Evolutionary conservation across 495 filamentous ascomycete species (phyloP), one percentile per base, ranked within the genome.

Genomic region (Aspergillus leporis): DNA sequence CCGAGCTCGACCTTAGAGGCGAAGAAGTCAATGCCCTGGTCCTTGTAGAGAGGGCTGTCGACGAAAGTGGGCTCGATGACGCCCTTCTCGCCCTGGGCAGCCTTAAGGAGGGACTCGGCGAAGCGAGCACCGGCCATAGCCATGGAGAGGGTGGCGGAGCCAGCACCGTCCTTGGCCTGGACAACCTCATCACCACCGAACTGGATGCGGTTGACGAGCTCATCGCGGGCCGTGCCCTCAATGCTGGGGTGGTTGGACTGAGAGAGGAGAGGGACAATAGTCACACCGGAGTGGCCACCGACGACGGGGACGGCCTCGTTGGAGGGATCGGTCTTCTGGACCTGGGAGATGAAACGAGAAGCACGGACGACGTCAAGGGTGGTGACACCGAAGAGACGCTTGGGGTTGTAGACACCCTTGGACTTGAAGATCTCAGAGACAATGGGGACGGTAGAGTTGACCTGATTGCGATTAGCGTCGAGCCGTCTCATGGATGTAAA

Each of bases 141-240:
- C 94, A 98, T 98, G 75, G 92, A 97, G 60, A 98, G 89, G 60
- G 94, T 98, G 73, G 94, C 94, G 60, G 95, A 98, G 64, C 94
- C 94, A 69, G 93, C 92, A 78, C 94, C 94, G 74, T 91, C 92
- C 87, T 98, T 98, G 74, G 94, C 94, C 84, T 97, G 87, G 75
- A 98, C 94, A 62, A 98, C 94, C 86, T 98, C 94, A 76, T 98
- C 94, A 84, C 94, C 94, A 76, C 94, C 94, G 78, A 98, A 98
- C 81, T 98, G 94, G 67, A 98, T 95, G 72, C 94, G 93, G 74
- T 93, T 87, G 72, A 98, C 82, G 59, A 97, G 91, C 48, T 83
- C 84, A 62, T 88, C 87, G 48, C 85, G 85, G 69, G 83, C 76
- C 68, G 89, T 79, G 72, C 92, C 87, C 52, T 85, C 78, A 58